Base-by-base conservation (phyloP, 73 alveolate genomes). In the Symbiodinium natans region DNA sequence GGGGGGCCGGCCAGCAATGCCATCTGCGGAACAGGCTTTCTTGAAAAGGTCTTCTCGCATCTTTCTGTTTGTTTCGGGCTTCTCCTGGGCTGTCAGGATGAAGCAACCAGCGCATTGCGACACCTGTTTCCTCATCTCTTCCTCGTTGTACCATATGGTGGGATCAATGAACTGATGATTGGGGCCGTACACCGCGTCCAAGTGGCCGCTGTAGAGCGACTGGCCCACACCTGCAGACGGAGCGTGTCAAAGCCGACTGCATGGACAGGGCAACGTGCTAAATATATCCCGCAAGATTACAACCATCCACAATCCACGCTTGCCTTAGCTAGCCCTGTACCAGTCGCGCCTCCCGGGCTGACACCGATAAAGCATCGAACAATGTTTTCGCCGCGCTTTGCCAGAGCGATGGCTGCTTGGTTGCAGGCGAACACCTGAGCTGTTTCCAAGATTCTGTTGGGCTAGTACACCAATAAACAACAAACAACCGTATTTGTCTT, bases 81-180 rank as follows among this genome's bases (percentile, higher is more conserved):
- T 77, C 52, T 77, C 86, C 33, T 77, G 86, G 29, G 48, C 86
- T 52, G 86, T 77, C 3, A 77, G 33, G 86, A 77, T 77, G 52
- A 33, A 33, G 33, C 86, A 77, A 27, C 86, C 86, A 33, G 39
- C 41, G 11, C 39, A 39, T n/a, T 77, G 86, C 56, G 39, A 36
- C 33, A 77, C 52, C 34, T 77, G 86, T 15, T 77, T 77, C 31
- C 86, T 36, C 54, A 77, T 77, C 33, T 77, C 86, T 38, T 77
- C 86, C 27, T 77, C 86, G 27, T 77, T 77, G 54, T 33, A 77
- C 86, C 86, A 77, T 9, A 77, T 77, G 52, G 33, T 77, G n/a
- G 86, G 86, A 77, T 77, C 86, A 36, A 36, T n/a, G 86, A 36
- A 77, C 7, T n/a, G 48, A 15, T n/a, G 41, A 34, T 77, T 77